Conservation (phyloP, 306 rosid species). For the Luffa acutangula region DNA sequence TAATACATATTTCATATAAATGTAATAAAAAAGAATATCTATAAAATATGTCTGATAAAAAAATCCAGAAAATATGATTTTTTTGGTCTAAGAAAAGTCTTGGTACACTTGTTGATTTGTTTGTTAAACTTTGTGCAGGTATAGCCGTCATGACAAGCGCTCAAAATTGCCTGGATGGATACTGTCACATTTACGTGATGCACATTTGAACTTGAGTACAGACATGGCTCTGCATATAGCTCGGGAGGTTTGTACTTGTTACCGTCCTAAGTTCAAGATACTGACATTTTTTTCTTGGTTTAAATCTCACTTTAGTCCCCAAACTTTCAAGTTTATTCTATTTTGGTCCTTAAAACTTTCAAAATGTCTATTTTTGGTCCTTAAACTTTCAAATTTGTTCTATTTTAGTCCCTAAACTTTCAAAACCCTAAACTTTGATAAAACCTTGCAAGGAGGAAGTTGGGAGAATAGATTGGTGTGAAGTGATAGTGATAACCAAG, state of each 20-base stretch:
- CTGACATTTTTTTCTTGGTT: not conserved
- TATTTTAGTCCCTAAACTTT: too few relatives aligned
- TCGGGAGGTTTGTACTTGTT: conserved; percentile 51
- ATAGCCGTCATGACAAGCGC: conserved; percentile 93
- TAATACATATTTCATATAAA: not conserved
- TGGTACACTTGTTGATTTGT: not conserved
- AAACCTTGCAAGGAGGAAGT: too few relatives aligned
- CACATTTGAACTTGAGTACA: conserved; percentile 90
- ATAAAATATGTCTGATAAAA: not conserved
- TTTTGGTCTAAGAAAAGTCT: not conserved
- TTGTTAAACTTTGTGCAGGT: conserved; percentile 32
- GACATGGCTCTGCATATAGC: conserved; percentile 98
- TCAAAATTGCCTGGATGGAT: conserved; percentile 96
- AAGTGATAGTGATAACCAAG: too few relatives aligned
- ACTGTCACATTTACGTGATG: conserved; percentile 81
- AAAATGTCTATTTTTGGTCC: too few relatives aligned
- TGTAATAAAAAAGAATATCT: not conserved
- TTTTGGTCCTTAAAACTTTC: too few relatives aligned
- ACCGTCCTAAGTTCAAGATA: not conserved
- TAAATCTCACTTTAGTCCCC: too few relatives aligned
- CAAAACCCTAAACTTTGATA: too few relatives aligned
- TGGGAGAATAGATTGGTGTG: too few relatives aligned
- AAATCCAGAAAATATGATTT: not conserved
- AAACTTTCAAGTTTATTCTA: too few relatives aligned
- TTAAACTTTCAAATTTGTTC: too few relatives aligned